Evolutionary conservation across 2,329 filamentous ascomycete species (phyloP).

Genomic region (Purpureocillium lavendulum): DNA sequence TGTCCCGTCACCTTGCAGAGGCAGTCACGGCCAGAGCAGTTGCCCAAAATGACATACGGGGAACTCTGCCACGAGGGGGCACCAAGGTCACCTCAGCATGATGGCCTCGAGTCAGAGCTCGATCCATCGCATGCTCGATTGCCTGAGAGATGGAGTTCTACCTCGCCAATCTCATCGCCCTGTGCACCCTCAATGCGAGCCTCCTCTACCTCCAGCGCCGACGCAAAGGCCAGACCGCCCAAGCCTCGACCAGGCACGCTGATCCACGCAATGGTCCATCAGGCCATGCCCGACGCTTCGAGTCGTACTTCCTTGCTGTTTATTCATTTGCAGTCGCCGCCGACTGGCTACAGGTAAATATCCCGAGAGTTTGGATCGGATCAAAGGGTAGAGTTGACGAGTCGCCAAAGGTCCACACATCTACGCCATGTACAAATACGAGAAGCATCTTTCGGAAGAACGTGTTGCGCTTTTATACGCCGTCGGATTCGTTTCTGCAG

Average conservation of each 20-base stretch:
- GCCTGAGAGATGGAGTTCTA: too few relatives aligned
- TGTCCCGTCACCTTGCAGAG: too few relatives aligned
- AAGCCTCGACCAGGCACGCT: not conserved
- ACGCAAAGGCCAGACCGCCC: not conserved
- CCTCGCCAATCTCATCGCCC: too few relatives aligned
- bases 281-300: not conserved
- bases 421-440: conserved; percentile 43
- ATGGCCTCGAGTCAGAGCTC: too few relatives aligned
- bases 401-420: conserved; percentile 33
- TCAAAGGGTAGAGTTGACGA: not conserved
- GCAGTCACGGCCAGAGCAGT: too few relatives aligned
- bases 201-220: conserved; percentile 15
- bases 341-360: conserved; percentile 24
- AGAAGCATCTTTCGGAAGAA: conserved; percentile 35
- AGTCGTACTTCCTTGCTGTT: conserved; percentile 8
- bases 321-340: conserved; percentile 22
- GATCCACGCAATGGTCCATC: too few relatives aligned
- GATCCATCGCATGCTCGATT: too few relatives aligned
- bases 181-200: conserved; percentile 8
- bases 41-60: too few relatives aligned
- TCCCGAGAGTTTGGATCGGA: not conserved
- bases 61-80: too few relatives aligned
- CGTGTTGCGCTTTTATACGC: conserved; percentile 36
- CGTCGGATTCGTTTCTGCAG: conserved; percentile 39
- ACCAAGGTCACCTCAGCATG: too few relatives aligned